Evolutionary conservation across 495 filamentous ascomycete species (phyloP).

Genomic region (Lasiosphaeria ovina): DNA sequence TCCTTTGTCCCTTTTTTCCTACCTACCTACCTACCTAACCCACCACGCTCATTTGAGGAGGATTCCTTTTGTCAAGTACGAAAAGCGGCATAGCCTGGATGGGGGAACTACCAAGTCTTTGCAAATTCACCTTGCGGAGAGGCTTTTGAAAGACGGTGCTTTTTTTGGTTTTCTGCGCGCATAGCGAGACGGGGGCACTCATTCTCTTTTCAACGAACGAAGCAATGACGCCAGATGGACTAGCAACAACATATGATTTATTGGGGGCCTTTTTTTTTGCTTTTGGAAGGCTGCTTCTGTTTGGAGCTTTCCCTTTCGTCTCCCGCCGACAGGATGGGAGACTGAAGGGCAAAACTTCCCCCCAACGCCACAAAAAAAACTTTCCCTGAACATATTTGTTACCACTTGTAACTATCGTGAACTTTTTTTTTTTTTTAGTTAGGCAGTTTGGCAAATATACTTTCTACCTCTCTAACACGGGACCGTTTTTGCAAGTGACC

Average conservation of each 20-base stretch:
- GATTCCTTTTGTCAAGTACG: background rate
- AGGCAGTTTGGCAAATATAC: no score
- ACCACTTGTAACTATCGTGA: no score
- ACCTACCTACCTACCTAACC: background rate
- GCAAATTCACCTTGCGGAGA: constrained; percentile 2
- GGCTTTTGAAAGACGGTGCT: background rate
- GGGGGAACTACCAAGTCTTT: background rate
- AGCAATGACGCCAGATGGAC: background rate
- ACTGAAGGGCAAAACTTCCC: background rate
- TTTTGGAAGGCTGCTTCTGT: background rate
- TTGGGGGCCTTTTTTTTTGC: background rate
- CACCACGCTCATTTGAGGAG: background rate
- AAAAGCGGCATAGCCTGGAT: background rate
- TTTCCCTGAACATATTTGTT: background rate
- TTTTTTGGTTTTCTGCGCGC: background rate
- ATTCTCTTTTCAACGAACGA: background rate
- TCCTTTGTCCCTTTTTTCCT: constrained; percentile 4
- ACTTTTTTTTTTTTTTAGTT: no score
- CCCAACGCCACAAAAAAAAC: background rate
- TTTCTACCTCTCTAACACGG: no score
- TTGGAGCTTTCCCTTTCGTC: background rate
- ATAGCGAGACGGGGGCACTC: background rate
- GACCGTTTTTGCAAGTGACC: no score
- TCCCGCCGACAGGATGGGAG: background rate
- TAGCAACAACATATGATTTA: background rate